These are phyloP conservation scores for Albatrellus ellisii DNA, from an alignment of 768 basidiomycete species.

Conservation along the genomic window DNA sequence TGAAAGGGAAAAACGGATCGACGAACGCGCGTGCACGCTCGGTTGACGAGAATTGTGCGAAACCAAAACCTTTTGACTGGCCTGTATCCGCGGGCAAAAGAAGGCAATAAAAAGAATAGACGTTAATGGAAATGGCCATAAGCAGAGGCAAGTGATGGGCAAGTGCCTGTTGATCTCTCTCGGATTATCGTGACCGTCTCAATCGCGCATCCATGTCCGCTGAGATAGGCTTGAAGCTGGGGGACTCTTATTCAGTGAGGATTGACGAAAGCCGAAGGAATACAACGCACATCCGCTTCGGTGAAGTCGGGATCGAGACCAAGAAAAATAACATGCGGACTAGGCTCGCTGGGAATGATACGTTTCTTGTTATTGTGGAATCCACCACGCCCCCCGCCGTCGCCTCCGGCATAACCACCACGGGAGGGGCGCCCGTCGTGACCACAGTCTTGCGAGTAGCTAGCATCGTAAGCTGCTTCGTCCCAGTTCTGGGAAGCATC, in stretches of 20 bases:
- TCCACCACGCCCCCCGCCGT: constrained; percentile 6
- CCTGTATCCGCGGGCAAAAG: constrained; percentile 30
- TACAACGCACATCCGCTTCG: constrained; percentile 77
- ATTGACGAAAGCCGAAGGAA: constrained; percentile 19
- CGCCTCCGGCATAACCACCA: constrained; percentile 24
- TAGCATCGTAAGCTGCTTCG: constrained; percentile 26
- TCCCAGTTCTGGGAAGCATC: constrained; percentile 37
- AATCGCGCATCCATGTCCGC: constrained; percentile 56
- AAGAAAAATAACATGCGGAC: constrained; percentile 90
- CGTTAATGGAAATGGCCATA: constrained; percentile 55
- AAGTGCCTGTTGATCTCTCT: constrained; percentile 94
- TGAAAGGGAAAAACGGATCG: constrained; percentile 80
- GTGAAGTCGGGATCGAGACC: constrained; percentile 87
- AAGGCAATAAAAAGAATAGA: constrained; percentile 30
- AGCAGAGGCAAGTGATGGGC: constrained; percentile 62
- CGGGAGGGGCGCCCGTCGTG: constrained; percentile 37
- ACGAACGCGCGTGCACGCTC: constrained; percentile 88
- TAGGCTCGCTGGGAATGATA: constrained; percentile 71
- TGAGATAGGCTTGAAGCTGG: constrained; percentile 72
- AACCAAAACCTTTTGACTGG: constrained; percentile 92
- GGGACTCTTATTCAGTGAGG: constrained; percentile 16
- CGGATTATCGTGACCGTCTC: constrained; percentile 92
- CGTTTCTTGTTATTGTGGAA: constrained; percentile 48
- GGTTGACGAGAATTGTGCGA: constrained; percentile 81
- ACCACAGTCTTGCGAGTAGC: constrained; percentile 21